Base-by-base conservation (phyloP, 1,284 basidiomycete genomes). In the Sphaerobolus stellatus region DNA sequence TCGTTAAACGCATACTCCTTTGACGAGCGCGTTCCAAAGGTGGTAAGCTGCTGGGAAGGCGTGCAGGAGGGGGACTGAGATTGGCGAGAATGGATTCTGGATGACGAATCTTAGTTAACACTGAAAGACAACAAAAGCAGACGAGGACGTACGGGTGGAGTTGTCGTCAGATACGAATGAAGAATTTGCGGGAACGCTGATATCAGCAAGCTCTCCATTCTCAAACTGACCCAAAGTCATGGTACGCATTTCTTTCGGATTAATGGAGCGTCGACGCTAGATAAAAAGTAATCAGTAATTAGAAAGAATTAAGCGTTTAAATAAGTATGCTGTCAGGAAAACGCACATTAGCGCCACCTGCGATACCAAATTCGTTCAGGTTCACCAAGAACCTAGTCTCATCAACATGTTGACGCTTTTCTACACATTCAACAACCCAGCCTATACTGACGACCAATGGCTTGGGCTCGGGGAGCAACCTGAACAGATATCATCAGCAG, bases 351-450 rank as follows among this genome's bases (percentile, higher is more conserved):
- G 80, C 80, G 31, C 71, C 73, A 16, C 81, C 82, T 4, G 86
- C 84, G 24, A 90, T 75, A 56, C 86, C 86, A 53, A 84, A 77
- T 41, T 79, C 73, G 24, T 83, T 83, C 2, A 92, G 72, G 61
- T 92, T 82, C 48, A 96, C 80, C 22, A 80, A 64, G 67, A 84
- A 92, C 30, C 73, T 76, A 2, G 72, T 70, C 65, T 95, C 93
- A 7, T 86, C 84, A 2, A 90, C 79, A 41, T 72, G 78, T 38
- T 71, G 69, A 22, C 83, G 78, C 55, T 84, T 79, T 65, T 95
- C 92, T 11, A 83, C 88, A 61, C 90, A 93, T 62, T 88, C 83
- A 1, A 93, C 90, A 2, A 96, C 90, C 94, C 94, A 97, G n/a
- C 82, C 86, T 60, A 95, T 91, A 11, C 92, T 90, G 13, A 97